phyloP scores from a whole-genome alignment of 768 basidiomycete species.

The Amylocystis lapponica region DNA sequence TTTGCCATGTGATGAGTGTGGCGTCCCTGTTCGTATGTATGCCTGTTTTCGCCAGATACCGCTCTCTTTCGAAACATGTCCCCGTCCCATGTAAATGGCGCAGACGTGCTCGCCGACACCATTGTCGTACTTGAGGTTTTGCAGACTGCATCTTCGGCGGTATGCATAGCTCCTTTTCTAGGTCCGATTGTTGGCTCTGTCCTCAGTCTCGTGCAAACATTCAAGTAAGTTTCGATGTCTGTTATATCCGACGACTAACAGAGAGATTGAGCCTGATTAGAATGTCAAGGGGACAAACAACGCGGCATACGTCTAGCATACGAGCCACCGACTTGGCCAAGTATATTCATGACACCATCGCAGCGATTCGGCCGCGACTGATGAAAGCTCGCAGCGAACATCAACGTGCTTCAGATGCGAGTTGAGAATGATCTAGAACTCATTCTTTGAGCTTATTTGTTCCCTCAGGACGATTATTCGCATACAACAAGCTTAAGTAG shows the following conservation, averaged over 20 bases:
- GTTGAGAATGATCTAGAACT: background rate
- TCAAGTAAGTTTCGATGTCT: conserved; percentile 1
- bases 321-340: conserved; percentile 1
- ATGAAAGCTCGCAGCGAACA: background rate
- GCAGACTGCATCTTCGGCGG: background rate
- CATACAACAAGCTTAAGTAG: conserved; percentile 1
- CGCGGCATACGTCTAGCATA: conserved; percentile 3
- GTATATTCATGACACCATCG: conserved; percentile 3
- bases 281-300: background rate
- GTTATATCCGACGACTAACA: background rate
- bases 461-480: background rate
- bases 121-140: conserved; percentile 1
- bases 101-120: conserved; percentile 1
- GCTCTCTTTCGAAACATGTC: background rate
- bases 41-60: background rate
- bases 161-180: conserved; percentile 1
- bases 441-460: background rate
- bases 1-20: background rate
- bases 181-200: background rate
- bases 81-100: background rate
- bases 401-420: conserved; percentile 1
- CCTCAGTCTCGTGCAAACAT: conserved; percentile 1
- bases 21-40: background rate
- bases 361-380: background rate
- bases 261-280: background rate